These are phyloP conservation scores for Microdochium paspali DNA, from an alignment of 2,329 filamentous ascomycete genomes.

Conservation along the genomic window DNA sequence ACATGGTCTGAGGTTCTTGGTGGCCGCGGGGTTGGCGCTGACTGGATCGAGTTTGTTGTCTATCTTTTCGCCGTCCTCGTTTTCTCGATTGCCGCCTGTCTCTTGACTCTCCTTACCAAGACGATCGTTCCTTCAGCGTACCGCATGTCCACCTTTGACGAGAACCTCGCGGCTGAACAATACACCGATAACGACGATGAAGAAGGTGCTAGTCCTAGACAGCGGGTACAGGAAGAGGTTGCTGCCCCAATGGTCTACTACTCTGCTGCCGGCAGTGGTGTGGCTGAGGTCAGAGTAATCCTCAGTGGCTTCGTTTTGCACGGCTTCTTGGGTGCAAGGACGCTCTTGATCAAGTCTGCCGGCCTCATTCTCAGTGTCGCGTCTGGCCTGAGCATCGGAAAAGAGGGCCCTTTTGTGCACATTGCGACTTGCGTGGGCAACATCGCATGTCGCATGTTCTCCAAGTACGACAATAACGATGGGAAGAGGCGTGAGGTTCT, in stretches of 20 bases:
- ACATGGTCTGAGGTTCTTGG: constrained; percentile 43
- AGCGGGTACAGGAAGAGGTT: constrained; percentile 6
- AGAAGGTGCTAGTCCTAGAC: constrained; percentile 30
- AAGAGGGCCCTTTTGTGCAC: constrained; percentile 95
- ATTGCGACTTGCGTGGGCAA: constrained; percentile 94
- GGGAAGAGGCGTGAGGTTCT: constrained; percentile 87
- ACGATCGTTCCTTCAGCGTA: constrained; percentile 87
- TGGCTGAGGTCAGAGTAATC: constrained; percentile 95
- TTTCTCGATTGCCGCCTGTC: constrained; percentile 64
- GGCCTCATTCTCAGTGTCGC: constrained; percentile 82
- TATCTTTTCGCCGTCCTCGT: constrained; percentile 65
- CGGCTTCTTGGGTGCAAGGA: constrained; percentile 85
- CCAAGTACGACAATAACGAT: constrained; percentile 90
- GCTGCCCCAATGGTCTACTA: constrained; percentile 82
- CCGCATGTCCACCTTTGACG: constrained; percentile 79
- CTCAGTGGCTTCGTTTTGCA: constrained; percentile 96
- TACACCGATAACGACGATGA: constrained; percentile 30
- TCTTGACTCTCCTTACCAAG: constrained; percentile 81
- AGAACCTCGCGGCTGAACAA: constrained; percentile 71
- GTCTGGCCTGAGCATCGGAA: constrained; percentile 87
- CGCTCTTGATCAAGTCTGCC: constrained; percentile 74
- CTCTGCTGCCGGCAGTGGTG: constrained; percentile 88
- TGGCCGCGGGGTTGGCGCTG: constrained; percentile 31
- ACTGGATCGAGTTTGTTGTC: constrained; percentile 67
- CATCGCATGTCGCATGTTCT: constrained; percentile 85